These are phyloP conservation scores for Botrytis squamosa DNA, from an alignment of 2,329 filamentous ascomycete species.

Conservation along the genomic window DNA sequence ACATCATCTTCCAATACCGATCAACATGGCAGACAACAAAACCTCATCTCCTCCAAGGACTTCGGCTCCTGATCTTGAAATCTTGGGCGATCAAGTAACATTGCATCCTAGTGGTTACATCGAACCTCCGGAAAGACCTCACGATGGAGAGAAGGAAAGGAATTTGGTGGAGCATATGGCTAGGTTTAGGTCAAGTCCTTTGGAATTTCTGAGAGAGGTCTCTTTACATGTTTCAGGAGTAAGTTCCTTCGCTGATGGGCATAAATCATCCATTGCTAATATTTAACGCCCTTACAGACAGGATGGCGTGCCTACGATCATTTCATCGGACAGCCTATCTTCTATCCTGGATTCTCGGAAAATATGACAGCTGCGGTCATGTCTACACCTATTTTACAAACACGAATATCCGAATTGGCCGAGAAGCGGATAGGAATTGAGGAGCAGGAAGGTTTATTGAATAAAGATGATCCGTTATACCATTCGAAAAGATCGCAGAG, in stretches of 20 bases:
- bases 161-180: conserved; percentile 80
- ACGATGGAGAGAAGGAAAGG: conserved; percentile 60
- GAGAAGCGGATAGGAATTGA: conserved; percentile 73
- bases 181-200: conserved; percentile 71
- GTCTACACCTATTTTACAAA: conserved; percentile 70
- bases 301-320: conserved; percentile 95
- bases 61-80: conserved; percentile 73
- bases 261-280: background rate
- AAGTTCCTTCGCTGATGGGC: background rate
- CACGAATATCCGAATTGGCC: conserved; percentile 74
- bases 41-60: conserved; percentile 39
- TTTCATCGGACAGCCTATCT: conserved; percentile 87
- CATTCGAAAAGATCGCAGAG: conserved; percentile 52
- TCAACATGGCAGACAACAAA: conserved; percentile 39
- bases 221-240: conserved; percentile 83
- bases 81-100: conserved; percentile 70
- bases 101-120: conserved; percentile 71
- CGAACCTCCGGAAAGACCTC: conserved; percentile 45
- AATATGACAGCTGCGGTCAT: conserved; percentile 81
- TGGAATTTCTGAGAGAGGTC: conserved; percentile 87
- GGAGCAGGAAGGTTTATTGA: conserved; percentile 68
- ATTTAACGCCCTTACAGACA: conserved; percentile 42
- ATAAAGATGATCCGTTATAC: conserved; percentile 55
- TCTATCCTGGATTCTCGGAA: conserved; percentile 88
- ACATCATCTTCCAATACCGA: background rate